These are phyloP conservation scores for Aspergillus campestris DNA, from an alignment of 495 filamentous ascomycete genomes.

Conservation along the genomic window DNA sequence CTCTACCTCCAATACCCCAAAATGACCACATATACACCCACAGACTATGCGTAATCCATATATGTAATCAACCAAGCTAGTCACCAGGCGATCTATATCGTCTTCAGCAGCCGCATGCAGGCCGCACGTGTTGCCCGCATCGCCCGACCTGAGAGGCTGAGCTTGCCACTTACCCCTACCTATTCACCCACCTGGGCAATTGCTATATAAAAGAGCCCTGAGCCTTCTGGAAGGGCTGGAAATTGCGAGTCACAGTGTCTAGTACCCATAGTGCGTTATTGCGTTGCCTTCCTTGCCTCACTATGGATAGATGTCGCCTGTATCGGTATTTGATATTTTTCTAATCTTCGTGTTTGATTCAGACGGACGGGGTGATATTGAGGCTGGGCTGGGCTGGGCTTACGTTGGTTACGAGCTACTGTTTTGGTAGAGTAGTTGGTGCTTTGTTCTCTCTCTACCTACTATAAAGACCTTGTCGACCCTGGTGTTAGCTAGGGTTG, in stretches of 20 bases:
- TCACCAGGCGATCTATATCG: no score
- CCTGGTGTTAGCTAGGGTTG: no score
- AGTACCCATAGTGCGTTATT: not conserved
- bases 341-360: not conserved
- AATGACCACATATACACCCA: no score
- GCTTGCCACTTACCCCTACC: no score
- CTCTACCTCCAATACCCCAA: no score
- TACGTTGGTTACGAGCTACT: slow-evolving; percentile 3
- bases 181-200: no score
- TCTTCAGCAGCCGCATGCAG: no score
- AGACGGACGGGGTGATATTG: not conserved
- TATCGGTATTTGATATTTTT: not conserved
- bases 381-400: slow-evolving; percentile 1
- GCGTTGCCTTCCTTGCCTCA: slow-evolving; percentile 3
- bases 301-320: slow-evolving; percentile 2
- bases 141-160: no score
- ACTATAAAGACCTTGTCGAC: not conserved
- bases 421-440: not conserved
- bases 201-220: slow-evolving; percentile 1
- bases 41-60: no score
- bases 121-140: no score
- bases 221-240: slow-evolving; percentile 8
- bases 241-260: not conserved
- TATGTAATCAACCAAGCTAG: no score
- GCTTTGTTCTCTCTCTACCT: not conserved